Percentiles rank a stretch among this genome's conserved stretches.
phyloP scores from a whole-genome alignment of 208 protist species.

The Porcisia deanei region DNA sequence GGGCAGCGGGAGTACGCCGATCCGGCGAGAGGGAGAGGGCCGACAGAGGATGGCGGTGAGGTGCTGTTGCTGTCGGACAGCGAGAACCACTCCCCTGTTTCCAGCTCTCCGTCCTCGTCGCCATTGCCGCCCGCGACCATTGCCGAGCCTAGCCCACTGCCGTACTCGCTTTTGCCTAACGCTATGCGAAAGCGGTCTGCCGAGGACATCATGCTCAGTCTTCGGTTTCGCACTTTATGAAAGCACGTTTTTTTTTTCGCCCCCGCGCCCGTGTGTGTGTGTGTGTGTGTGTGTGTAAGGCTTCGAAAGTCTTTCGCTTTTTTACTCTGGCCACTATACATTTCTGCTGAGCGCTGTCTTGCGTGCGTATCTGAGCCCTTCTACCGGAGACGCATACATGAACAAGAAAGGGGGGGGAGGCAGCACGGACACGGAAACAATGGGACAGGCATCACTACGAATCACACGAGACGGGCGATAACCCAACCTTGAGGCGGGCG shows the following conservation, averaged over 20 bases:
- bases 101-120: slow-evolving; percentile 8
- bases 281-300: background rate
- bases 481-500: background rate
- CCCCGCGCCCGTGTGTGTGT: no score
- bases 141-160: background rate
- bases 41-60: slow-evolving; percentile 9
- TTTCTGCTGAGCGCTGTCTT: background rate
- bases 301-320: background rate
- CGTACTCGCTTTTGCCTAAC: slow-evolving; percentile 8
- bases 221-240: slow-evolving; percentile 37
- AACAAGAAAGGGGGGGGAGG: no score
- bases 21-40: background rate
- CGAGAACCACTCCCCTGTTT: slow-evolving; percentile 8
- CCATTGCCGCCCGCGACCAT: background rate
- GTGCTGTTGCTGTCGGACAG: slow-evolving; percentile 25
- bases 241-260: background rate
- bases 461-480: background rate
- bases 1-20: background rate
- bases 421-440: no score
- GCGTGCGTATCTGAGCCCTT: background rate
- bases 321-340: background rate
- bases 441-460: background rate
- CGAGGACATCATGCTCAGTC: slow-evolving; percentile 58
- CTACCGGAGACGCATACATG: background rate
- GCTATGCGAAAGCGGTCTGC: slow-evolving; percentile 42